phyloP scores from a whole-genome alignment of 352 stramenopile species.

The Phytopythium helicoides region DNA sequence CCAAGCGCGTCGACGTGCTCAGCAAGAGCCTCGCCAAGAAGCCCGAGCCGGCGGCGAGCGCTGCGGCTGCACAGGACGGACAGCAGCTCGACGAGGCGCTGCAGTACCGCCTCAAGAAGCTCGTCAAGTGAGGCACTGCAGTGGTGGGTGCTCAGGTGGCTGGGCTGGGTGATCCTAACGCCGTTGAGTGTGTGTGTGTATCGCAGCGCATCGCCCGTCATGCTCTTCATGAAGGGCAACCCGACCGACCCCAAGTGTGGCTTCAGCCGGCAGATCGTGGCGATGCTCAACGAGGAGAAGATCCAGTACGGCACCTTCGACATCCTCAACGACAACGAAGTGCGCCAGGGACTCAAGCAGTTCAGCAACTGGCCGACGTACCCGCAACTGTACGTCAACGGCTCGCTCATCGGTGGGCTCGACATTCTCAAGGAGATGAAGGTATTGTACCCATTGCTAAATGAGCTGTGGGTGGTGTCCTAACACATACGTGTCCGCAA shows the following conservation, averaged over 20 bases:
- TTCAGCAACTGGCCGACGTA: slow-evolving; percentile 98
- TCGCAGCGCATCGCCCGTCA: slow-evolving; percentile 80
- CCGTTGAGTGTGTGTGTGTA: not conserved
- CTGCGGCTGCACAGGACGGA: no score
- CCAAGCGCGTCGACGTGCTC: slow-evolving; percentile 79
- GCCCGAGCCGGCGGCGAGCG: slow-evolving; percentile 20
- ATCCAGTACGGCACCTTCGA: slow-evolving; percentile 96
- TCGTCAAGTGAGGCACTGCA: slow-evolving; percentile 50
- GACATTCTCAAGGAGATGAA: slow-evolving; percentile 98
- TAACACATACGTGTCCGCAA: not conserved
- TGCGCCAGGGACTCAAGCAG: slow-evolving; percentile 96
- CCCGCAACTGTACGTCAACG: slow-evolving; percentile 98
- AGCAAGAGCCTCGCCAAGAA: slow-evolving; percentile 83
- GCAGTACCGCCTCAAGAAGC: slow-evolving; percentile 77
- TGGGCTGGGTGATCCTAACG: no score
- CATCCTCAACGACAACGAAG: slow-evolving; percentile 96
- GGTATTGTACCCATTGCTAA: no score
- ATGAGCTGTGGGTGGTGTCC: not conserved
- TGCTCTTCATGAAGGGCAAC: slow-evolving; percentile 99
- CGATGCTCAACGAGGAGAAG: slow-evolving; percentile 90
- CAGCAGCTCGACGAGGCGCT: slow-evolving; percentile 67
- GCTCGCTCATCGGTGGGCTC: slow-evolving; percentile 94
- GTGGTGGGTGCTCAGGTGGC: not conserved
- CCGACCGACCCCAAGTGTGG: slow-evolving; percentile 94
- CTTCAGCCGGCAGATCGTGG: slow-evolving; percentile 94